Percentiles rank a stretch among this genome's conserved stretches.
These are phyloP conservation scores for Acidomyces sp. DNA, from an alignment of 495 filamentous ascomycete species.

Conservation along the genomic window DNA sequence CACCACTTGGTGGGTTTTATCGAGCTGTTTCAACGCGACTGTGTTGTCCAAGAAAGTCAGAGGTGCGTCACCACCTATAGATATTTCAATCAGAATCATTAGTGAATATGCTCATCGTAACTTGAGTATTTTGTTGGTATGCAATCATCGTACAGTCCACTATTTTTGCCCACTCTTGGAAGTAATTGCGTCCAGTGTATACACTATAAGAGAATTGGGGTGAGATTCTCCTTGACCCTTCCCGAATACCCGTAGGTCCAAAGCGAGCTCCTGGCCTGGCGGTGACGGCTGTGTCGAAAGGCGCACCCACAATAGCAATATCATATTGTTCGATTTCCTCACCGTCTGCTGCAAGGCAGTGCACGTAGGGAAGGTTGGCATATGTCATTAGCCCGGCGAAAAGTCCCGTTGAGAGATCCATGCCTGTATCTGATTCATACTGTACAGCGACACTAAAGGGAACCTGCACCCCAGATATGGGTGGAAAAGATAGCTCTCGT, in stretches of 20 bases:
- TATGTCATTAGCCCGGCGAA: constrained; percentile 38
- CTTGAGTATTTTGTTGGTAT: no score
- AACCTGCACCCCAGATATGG: constrained; percentile 19
- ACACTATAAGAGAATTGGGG: constrained; percentile 29
- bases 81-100: no score
- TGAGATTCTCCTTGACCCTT: constrained; percentile 33
- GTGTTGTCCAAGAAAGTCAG: constrained; percentile 38
- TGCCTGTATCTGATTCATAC: constrained; percentile 18
- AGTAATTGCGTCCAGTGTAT: constrained; percentile 35
- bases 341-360: constrained; percentile 24
- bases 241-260: constrained; percentile 38
- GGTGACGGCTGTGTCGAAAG: constrained; percentile 41
- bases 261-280: constrained; percentile 39
- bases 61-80: constrained; percentile 39
- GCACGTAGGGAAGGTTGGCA: constrained; percentile 37
- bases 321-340: constrained; percentile 49
- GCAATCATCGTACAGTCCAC: no score
- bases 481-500: constrained; percentile 34
- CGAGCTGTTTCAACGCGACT: constrained; percentile 38
- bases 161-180: constrained; percentile 35
- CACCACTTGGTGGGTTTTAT: constrained; percentile 33
- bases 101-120: no score
- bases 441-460: constrained; percentile 3
- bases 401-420: constrained; percentile 27
- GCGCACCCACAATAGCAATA: constrained; percentile 62